Conservation (phyloP, 75 land plant genomes). For the Picea sitchensis region DNA sequence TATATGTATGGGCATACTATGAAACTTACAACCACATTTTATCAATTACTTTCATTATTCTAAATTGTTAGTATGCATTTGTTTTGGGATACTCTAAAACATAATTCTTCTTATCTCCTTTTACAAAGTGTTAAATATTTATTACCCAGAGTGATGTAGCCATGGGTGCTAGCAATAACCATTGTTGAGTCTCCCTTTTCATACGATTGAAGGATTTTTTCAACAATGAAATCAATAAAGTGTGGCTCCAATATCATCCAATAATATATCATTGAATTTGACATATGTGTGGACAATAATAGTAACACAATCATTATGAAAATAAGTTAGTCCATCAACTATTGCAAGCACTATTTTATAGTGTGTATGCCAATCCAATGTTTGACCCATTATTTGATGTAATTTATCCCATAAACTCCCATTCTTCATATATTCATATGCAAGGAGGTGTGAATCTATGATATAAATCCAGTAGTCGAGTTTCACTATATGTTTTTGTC, state of each 20-base stretch:
- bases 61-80: too few relatives aligned
- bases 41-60: too few relatives aligned
- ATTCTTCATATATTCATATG: conserved; percentile 88
- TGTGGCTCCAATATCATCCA: conserved; percentile 65
- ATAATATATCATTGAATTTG: conserved; percentile 49
- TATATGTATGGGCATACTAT: too few relatives aligned
- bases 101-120: too few relatives aligned
- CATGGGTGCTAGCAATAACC: conserved; percentile 54
- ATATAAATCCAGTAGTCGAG: conserved; percentile 67
- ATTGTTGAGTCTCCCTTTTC: conserved; percentile 56
- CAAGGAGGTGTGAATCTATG: conserved; percentile 49
- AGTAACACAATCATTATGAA: conserved; percentile 71
- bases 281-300: conserved; percentile 47
- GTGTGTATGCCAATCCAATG: conserved; percentile 15
- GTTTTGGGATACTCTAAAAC: too few relatives aligned
- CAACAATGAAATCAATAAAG: conserved; percentile 83
- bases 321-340: conserved; percentile 75
- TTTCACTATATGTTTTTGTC: conserved; percentile 84
- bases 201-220: conserved; percentile 68
- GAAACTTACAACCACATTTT: too few relatives aligned
- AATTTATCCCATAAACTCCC: conserved; percentile 8
- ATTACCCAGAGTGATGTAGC: too few relatives aligned
- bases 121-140: background rate
- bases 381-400: background rate
- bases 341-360: conserved; percentile 75